phyloP scores from a whole-genome alignment of 306 rosid species.

The Rosa chinensis region DNA sequence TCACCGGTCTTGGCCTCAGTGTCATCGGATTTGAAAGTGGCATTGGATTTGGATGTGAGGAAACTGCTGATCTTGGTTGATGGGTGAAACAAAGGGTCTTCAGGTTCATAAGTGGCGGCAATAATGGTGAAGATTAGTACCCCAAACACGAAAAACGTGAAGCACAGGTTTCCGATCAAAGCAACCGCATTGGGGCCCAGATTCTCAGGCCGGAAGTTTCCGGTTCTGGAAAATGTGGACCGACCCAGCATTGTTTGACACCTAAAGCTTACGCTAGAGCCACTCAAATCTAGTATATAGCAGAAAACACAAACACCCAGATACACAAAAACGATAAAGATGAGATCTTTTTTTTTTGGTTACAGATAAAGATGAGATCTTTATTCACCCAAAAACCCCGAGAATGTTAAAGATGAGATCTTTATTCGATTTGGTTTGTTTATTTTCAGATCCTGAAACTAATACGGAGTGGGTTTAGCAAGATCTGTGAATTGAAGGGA shows the following conservation, averaged over 20 bases:
- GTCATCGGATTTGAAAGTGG: slow-evolving; percentile 87
- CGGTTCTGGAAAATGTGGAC: slow-evolving; percentile 55
- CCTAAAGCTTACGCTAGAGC: slow-evolving; percentile 25
- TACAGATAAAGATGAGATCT: neutral
- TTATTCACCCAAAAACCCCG: slow-evolving; percentile 37
- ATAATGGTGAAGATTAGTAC: slow-evolving; percentile 84
- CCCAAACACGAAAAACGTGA: slow-evolving; percentile 81
- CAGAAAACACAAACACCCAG: slow-evolving; percentile 37
- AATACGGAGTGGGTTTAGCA: slow-evolving; percentile 24
- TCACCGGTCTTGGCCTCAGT: slow-evolving; percentile 86
- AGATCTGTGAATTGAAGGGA: slow-evolving; percentile 30
- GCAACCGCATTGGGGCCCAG: slow-evolving; percentile 81
- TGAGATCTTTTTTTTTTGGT: neutral
- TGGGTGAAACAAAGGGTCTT: slow-evolving; percentile 95
- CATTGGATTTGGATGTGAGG: slow-evolving; percentile 89
- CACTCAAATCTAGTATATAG: neutral
- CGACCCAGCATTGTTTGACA: slow-evolving; percentile 50
- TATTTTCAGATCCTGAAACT: slow-evolving; percentile 33
- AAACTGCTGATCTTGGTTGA: slow-evolving; percentile 84
- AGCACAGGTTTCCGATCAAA: slow-evolving; percentile 85
- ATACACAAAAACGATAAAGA: slow-evolving; percentile 32
- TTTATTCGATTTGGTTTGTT: neutral
- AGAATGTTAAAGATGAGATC: slow-evolving; percentile 24
- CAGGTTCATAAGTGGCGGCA: slow-evolving; percentile 97
- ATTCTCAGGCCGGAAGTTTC: slow-evolving; percentile 80